Evolutionary conservation across 2,329 filamentous ascomycete species (phyloP), one percentile per base, ranked within the genome.

Genomic region (Tetracladium maxilliforme): DNA sequence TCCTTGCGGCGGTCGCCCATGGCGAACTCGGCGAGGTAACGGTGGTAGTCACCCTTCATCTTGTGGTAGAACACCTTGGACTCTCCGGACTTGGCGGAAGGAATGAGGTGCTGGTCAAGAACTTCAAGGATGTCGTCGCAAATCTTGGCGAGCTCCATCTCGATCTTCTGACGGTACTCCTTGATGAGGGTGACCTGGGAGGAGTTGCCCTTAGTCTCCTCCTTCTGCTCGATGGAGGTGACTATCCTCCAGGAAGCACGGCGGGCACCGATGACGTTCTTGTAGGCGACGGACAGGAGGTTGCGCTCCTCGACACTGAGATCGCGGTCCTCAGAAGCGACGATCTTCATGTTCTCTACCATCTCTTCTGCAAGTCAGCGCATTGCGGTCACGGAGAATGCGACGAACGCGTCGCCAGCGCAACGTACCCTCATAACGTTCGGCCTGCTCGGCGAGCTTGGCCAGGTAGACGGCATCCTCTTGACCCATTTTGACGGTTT

Each of bases 51-150:
- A 58, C 87, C 87, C 82, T 93, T 94, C 84, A 95, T 95, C 78
- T 95, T 95, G 79, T 95, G 86, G 67, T 94, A 94, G 66, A 95
- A 95, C 45, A 95, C 87, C 75, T 94, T 94, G 47, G 84, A 93
- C 69, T 95, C 87, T 59, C 86, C 87, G 48, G 74, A 83, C 68
- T 90, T 78, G 43, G 87, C 87, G 45, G 81, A 90, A 44, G 83
- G 81, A 47, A 95, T 94, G 48, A 95, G 68, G 64, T 87, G 80
- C 61, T 87, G 61, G 63, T 94, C 84, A 30, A 95, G 73, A 44
- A 93, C 86, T 45, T 92, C 80, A 37, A 95, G 77, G 51, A 95
- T 90, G 51, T 95, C 87, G 53, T 93, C 79, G 64, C 87, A 94
- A 65, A 95, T 90, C 69, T 92, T 90, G 56, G 79, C 84, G 32